Evolutionary conservation across 306 rosid species (phyloP).

Genomic region (Nissolia schottii): DNA sequence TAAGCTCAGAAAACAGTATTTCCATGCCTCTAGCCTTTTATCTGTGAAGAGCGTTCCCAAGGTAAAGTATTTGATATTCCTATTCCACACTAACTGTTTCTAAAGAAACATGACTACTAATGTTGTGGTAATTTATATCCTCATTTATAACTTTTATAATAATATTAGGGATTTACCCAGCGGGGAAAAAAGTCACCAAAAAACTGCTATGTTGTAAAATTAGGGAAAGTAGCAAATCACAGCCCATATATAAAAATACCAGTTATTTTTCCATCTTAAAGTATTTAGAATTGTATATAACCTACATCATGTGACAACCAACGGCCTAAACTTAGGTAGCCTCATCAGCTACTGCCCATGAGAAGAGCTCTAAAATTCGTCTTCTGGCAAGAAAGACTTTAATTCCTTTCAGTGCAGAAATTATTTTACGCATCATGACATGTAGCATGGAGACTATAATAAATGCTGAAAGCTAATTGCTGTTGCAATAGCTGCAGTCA

Average conservation of each 20-base stretch:
- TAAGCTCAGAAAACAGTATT: neutral
- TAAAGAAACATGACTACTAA: neutral
- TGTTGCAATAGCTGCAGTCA: neutral
- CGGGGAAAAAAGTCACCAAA: neutral
- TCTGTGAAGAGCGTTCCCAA: neutral
- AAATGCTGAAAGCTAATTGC: neutral
- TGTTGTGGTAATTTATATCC: neutral
- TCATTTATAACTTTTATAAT: neutral
- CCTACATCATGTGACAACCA: neutral
- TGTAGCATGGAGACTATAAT: neutral
- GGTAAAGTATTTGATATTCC: neutral
- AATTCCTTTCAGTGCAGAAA: neutral
- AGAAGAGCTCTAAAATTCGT: neutral
- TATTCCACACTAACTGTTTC: neutral
- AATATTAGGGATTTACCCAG: neutral
- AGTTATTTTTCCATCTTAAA: neutral
- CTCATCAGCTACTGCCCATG: neutral
- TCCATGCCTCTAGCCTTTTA: neutral
- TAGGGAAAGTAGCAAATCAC: conserved; percentile 9
- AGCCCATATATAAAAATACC: neutral
- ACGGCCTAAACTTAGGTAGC: neutral
- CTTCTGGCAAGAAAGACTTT: conserved; percentile 3
- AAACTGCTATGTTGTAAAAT: neutral
- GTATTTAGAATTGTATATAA: neutral
- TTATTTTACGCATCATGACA: neutral